Percentiles rank a stretch among this genome's conserved stretches.
Evolutionary conservation across 495 filamentous ascomycete species (phyloP).

Genomic region (Aspergillus hancockii): DNA sequence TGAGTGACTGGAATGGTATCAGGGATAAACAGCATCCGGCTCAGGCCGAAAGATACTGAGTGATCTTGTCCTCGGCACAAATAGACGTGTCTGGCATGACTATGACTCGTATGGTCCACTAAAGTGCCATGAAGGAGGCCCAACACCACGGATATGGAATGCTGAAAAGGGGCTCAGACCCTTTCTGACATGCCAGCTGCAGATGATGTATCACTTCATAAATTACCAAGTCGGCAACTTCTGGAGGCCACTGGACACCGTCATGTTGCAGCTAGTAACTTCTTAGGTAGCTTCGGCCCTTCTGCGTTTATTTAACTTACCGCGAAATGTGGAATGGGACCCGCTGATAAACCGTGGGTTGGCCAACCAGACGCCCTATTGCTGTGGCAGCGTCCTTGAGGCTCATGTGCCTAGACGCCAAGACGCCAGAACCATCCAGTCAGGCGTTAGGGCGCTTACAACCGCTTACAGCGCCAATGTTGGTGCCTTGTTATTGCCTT

Average conservation of each 20-base stretch:
- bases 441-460: conserved; percentile 20
- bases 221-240: too few relatives aligned
- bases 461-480: conserved; percentile 14
- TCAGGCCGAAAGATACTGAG: background rate
- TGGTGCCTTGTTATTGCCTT: conserved; percentile 14
- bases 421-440: conserved; percentile 3
- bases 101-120: too few relatives aligned
- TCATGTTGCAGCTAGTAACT: background rate
- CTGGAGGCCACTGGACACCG: background rate
- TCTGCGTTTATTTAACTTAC: background rate
- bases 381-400: background rate
- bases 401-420: conserved; percentile 2
- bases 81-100: background rate
- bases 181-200: background rate
- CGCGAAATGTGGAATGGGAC: conserved; percentile 1
- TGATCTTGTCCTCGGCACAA: background rate
- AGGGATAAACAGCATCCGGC: background rate
- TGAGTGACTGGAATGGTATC: background rate
- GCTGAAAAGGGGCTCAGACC: background rate
- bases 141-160: background rate
- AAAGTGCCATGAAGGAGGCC: background rate
- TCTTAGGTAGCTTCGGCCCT: background rate
- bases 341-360: background rate
- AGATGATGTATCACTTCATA: background rate
- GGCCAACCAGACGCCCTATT: background rate